phyloP scores from a whole-genome alignment of 306 rosid genomes.

The Sechiopsis laciniata region DNA sequence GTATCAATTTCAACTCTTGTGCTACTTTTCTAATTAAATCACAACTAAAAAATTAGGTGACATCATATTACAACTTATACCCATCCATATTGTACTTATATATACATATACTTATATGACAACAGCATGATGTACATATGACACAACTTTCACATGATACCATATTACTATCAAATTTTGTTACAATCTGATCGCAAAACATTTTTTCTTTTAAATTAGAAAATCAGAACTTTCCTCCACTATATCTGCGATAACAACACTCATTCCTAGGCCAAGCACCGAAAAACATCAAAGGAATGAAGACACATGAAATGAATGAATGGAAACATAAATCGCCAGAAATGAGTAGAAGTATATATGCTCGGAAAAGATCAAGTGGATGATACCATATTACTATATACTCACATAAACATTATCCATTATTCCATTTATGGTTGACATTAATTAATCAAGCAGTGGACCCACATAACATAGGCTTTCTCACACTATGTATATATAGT shows the following conservation, averaged over 20 bases:
- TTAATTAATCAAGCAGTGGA: conserved; percentile 12
- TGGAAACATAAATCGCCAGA: not conserved
- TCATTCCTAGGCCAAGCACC: too few relatives aligned
- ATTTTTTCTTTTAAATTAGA: too few relatives aligned
- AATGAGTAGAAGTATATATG: conserved; percentile 1
- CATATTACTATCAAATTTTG: not conserved
- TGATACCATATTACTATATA: conserved; percentile 5
- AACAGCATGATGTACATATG: not conserved
- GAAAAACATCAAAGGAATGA: too few relatives aligned
- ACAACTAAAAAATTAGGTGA: not conserved
- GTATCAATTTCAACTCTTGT: not conserved
- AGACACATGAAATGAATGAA: too few relatives aligned
- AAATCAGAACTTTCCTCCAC: too few relatives aligned
- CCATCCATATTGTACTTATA: too few relatives aligned
- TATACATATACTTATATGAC: not conserved
- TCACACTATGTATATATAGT: conserved; percentile 9
- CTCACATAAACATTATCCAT: not conserved
- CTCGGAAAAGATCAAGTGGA: conserved; percentile 9
- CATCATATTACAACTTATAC: not conserved
- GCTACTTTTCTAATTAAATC: not conserved
- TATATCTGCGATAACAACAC: too few relatives aligned
- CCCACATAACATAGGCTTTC: conserved; percentile 7
- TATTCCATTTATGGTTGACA: conserved; percentile 14
- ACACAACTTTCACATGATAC: not conserved
- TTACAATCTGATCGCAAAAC: too few relatives aligned